Evolutionary conservation across 2,329 filamentous ascomycete species (phyloP), one percentile per base, ranked within the genome.

Genomic region (Colletotrichum tropicicola): DNA sequence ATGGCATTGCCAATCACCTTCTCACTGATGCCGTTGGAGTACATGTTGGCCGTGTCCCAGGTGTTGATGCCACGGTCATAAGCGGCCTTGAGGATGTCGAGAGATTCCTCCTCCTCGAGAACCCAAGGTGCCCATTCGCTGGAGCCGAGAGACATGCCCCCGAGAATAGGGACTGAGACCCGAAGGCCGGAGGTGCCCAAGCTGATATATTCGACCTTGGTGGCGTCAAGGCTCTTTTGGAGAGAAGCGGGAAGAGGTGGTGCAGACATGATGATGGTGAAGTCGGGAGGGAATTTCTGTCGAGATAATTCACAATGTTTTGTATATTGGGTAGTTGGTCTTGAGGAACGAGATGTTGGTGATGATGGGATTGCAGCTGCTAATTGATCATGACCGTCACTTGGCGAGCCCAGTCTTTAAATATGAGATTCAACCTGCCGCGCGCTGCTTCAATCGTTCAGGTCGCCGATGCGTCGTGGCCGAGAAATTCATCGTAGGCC

Each of bases 1-100:
- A 92, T 77, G 0, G 89, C 89, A 71, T 89, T 89, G 59, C 83
- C 89, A 64, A 92, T 84, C 68, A 92, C 85, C 53, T 82, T 77
- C 72, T 93, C 90, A 3, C 85, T 89, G 7, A 77, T 72, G 21
- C 91, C 90, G 71, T 91, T 87, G 17, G 83, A 87, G 75, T 89
- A 88, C 37, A 82, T 79, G 68, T 89, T 84, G 15, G 86, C 85
- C 43, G 82, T 84, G 59, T 83, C 79, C 75, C 76, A 80, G 7
- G 66, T 68, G 44, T 63, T 68, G 47, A 68, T 67, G 25, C 66
- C 66, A 6, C 66, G 51, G 21, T 68, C 64, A 19, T 64, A 68
- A 12, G 66, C 66, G 15, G 56, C 60, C 23, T 68, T 68, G 19
- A 68, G 59, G 13, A 68, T 49, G 21, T 58, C 63, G 6, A 59